Evolutionary conservation across 805 yeast genomes (phyloP).

Genomic region (Candida glaebosa): DNA sequence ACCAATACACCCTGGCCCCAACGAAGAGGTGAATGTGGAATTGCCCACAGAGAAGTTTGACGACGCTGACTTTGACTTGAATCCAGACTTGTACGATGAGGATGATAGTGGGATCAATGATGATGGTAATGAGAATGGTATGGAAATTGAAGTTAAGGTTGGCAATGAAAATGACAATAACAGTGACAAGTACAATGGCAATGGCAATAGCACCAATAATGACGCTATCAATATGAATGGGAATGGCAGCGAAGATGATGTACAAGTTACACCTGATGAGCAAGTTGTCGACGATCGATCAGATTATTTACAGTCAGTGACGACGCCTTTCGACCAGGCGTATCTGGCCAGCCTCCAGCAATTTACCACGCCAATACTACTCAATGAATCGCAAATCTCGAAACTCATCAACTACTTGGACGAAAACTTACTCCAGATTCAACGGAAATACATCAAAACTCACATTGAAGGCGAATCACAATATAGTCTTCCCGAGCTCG

Average conservation of each 20-base stretch:
- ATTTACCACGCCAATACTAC: neutral
- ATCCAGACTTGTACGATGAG: conserved; percentile 36
- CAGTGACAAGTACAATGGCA: conserved; percentile 13
- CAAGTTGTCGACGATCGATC: neutral
- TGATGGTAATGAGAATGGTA: neutral
- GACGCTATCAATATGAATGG: neutral
- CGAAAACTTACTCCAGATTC: conserved; percentile 31
- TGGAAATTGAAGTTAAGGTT: neutral
- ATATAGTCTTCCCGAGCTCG: conserved; percentile 23
- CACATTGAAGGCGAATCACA: conserved; percentile 25
- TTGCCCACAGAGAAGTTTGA: conserved; percentile 25
- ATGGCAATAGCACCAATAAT: neutral
- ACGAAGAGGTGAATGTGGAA: conserved; percentile 24
- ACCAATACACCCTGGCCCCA: conserved; percentile 32
- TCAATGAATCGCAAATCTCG: conserved; percentile 29
- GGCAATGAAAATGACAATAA: conserved; percentile 38
- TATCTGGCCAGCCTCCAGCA: conserved; percentile 14
- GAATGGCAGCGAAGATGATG: neutral
- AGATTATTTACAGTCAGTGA: conserved; percentile 12
- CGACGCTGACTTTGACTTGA: conserved; percentile 31
- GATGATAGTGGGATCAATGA: conserved; percentile 16
- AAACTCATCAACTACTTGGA: conserved; percentile 33
- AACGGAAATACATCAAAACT: conserved; percentile 32
- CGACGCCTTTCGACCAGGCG: conserved; percentile 29
- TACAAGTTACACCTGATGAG: neutral